Conservation (phyloP, 371 early-diverging fungal species). For the Parasitella parasitica region DNA sequence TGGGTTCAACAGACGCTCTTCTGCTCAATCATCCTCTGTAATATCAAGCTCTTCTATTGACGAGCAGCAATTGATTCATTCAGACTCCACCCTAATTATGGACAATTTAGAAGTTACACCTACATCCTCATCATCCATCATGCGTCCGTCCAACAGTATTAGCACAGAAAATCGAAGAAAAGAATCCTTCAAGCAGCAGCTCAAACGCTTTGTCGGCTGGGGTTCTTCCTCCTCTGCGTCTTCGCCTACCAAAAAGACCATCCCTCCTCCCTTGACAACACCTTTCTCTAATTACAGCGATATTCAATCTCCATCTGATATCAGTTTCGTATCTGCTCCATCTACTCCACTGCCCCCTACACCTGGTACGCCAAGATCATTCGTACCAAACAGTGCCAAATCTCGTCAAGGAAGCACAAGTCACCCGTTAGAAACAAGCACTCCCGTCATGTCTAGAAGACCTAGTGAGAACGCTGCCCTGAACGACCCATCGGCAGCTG, state of each 20-base stretch:
- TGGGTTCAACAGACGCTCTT: conserved; percentile 8
- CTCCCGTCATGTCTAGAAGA: conserved; percentile 12
- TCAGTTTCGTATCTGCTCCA: conserved; percentile 34
- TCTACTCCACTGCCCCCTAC: conserved; percentile 29
- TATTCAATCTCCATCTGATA: conserved; percentile 21
- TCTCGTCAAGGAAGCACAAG: conserved; percentile 17
- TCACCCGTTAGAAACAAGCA: not conserved
- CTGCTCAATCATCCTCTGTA: conserved; percentile 18
- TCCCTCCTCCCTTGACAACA: conserved; percentile 14
- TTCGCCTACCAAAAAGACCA: not conserved
- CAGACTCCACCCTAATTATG: not conserved
- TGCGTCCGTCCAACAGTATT: conserved; percentile 9
- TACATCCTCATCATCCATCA: conserved; percentile 16
- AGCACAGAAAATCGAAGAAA: conserved; percentile 16
- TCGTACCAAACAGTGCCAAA: not conserved
- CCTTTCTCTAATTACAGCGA: not conserved
- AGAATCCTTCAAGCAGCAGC: conserved; percentile 37
- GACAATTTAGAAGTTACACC: conserved; percentile 12
- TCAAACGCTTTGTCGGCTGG: conserved; percentile 49
- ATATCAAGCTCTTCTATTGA: conserved; percentile 11
- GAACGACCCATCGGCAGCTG: conserved; percentile 5
- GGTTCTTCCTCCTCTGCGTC: conserved; percentile 24
- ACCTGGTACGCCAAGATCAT: conserved; percentile 13
- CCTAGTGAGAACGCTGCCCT: conserved; percentile 2
- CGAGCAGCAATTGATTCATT: not conserved